phyloP scores from a whole-genome alignment of 2,329 filamentous ascomycete genomes.

The Stemphylium vesicarium region DNA sequence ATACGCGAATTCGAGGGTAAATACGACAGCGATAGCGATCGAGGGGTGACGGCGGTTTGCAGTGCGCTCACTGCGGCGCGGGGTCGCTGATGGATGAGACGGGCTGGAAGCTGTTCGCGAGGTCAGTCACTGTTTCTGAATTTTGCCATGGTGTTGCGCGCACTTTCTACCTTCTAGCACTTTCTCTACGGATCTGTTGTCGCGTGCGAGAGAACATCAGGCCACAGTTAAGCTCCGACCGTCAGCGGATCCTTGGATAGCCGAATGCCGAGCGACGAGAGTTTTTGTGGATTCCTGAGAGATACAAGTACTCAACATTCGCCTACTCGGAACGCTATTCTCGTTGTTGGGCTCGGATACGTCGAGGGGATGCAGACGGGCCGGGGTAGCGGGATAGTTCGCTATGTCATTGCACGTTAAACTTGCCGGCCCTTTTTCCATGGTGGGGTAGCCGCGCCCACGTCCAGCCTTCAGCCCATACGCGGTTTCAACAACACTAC shows the following conservation, averaged over 20 bases:
- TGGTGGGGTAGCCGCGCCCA: conserved; percentile 13
- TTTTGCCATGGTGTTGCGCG: conserved; percentile 13
- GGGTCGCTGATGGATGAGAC: conserved; percentile 8
- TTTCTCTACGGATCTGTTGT: conserved; percentile 7
- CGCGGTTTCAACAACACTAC: too few species aligned
- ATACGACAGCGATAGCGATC: conserved; percentile 20
- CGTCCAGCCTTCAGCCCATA: neutral
- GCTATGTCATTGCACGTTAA: conserved; percentile 32
- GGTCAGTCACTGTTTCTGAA: neutral
- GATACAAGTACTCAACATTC: conserved; percentile 14
- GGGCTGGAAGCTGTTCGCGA: neutral
- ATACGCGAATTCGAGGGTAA: conserved; percentile 14
- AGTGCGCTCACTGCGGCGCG: conserved; percentile 16
- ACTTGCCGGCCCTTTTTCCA: conserved; percentile 19
- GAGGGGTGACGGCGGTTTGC: conserved; percentile 17
- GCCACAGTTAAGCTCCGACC: conserved; percentile 12
- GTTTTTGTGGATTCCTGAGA: conserved; percentile 13
- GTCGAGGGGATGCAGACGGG: conserved; percentile 28
- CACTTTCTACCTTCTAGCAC: conserved; percentile 1
- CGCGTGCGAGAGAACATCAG: conserved; percentile 24
- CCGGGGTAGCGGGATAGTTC: conserved; percentile 18
- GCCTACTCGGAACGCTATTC: conserved; percentile 36
- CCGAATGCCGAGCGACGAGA: conserved; percentile 23
- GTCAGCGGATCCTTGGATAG: conserved; percentile 15
- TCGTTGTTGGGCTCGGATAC: conserved; percentile 44